Conservation (phyloP, 1,284 basidiomycete species). For the Heliocybe sulcata region DNA sequence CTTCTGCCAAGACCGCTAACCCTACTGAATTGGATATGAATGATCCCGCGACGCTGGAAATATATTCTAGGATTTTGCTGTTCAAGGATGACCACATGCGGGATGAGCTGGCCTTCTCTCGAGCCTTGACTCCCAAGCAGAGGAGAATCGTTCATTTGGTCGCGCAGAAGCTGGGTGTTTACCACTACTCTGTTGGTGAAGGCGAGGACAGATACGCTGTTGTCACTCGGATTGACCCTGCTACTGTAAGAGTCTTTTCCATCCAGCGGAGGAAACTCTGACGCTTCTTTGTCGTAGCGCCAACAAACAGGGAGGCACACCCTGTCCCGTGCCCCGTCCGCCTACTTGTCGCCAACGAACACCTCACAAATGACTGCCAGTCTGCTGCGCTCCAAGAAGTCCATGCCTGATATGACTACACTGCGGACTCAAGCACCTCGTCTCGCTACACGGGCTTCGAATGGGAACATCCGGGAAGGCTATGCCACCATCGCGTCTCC, state of each 20-base stretch:
- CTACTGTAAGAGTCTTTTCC: slow-evolving; percentile 45
- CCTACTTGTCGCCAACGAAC: slow-evolving; percentile 53
- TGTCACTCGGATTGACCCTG: slow-evolving; percentile 80
- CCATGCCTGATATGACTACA: slow-evolving; percentile 91
- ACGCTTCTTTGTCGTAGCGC: too few species aligned
- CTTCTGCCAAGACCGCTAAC: slow-evolving; percentile 29
- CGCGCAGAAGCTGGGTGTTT: slow-evolving; percentile 92
- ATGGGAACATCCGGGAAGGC: slow-evolving; percentile 86
- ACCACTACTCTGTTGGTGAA: slow-evolving; percentile 90
- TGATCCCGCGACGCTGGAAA: slow-evolving; percentile 91
- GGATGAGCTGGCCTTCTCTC: slow-evolving; percentile 93
- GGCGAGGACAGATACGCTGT: slow-evolving; percentile 92
- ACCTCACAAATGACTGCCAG: slow-evolving; percentile 37
- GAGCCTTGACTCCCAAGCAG: slow-evolving; percentile 80
- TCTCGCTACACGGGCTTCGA: slow-evolving; percentile 77
- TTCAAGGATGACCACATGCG: slow-evolving; percentile 99
- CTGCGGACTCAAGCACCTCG: slow-evolving; percentile 77
- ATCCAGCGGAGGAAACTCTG: slow-evolving; percentile 11
- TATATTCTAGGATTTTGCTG: slow-evolving; percentile 92
- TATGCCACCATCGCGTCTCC: slow-evolving; percentile 85
- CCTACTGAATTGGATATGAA: slow-evolving; percentile 87
- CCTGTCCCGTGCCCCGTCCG: slow-evolving; percentile 68
- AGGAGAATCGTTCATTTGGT: slow-evolving; percentile 92
- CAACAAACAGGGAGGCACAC: slow-evolving; percentile 33
- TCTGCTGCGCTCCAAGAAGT: slow-evolving; percentile 84